Percentiles rank a stretch among this genome's conserved stretches.
Evolutionary conservation across 2,329 filamentous ascomycete species (phyloP).

Genomic region (Pseudonectria buxi): DNA sequence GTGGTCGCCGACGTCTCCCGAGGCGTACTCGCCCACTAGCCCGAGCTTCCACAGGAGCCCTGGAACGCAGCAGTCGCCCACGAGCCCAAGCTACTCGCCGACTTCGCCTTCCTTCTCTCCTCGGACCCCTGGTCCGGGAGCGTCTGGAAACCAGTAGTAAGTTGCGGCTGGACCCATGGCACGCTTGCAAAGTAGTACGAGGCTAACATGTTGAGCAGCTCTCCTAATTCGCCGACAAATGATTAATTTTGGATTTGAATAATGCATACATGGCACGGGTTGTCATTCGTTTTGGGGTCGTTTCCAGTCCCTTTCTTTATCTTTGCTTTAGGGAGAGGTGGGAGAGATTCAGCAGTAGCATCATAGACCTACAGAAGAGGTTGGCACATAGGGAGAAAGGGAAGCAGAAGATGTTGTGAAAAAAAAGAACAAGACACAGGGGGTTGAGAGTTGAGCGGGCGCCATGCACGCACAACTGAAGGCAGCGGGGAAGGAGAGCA

Average conservation of each 20-base stretch:
- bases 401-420: slow-evolving; percentile 12
- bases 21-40: slow-evolving; percentile 57
- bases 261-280: slow-evolving; percentile 28
- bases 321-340: slow-evolving; percentile 10
- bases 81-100: slow-evolving; percentile 67
- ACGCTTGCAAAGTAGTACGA: background rate
- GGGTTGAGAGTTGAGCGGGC: slow-evolving; percentile 5
- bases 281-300: slow-evolving; percentile 17
- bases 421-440: slow-evolving; percentile 3
- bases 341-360: slow-evolving; percentile 14
- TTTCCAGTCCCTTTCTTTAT: slow-evolving; percentile 18
- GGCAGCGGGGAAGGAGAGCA: slow-evolving; percentile 2
- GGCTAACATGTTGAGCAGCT: slow-evolving; percentile 30
- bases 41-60: slow-evolving; percentile 51
- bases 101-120: slow-evolving; percentile 43
- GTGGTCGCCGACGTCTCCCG: slow-evolving; percentile 69
- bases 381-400: slow-evolving; percentile 9
- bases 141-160: slow-evolving; percentile 38
- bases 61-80: slow-evolving; percentile 52
- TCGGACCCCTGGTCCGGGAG: slow-evolving; percentile 37
- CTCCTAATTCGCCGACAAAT: slow-evolving; percentile 37
- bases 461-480: slow-evolving; percentile 1
- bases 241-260: slow-evolving; percentile 29
- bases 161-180: slow-evolving; percentile 7
- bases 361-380: slow-evolving; percentile 23